Conservation (phyloP, 192 early-diverging fungal species). For the Coemansia sp. region DNA sequence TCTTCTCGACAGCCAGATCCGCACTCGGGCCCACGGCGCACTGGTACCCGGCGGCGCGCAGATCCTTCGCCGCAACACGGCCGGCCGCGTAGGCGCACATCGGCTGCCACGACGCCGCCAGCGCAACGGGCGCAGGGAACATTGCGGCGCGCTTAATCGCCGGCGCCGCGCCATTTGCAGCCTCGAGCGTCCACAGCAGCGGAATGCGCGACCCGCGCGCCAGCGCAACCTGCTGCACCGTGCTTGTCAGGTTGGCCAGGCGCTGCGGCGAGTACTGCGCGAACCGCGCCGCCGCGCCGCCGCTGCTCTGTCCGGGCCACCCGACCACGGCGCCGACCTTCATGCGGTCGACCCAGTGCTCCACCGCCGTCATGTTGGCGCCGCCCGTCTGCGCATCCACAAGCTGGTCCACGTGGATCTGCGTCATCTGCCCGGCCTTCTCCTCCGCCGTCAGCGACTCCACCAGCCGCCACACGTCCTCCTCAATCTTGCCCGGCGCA, state of each 20-base stretch:
- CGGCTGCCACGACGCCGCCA: conserved; percentile 62
- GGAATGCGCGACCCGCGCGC: conserved; percentile 56
- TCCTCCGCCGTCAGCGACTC: conserved; percentile 56
- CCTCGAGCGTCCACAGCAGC: conserved; percentile 61
- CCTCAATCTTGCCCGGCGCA: conserved; percentile 31
- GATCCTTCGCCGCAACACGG: conserved; percentile 61
- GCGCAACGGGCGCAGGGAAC: conserved; percentile 59
- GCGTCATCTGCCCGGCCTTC: conserved; percentile 68
- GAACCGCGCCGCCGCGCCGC: conserved; percentile 22
- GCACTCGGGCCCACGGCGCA: conserved; percentile 60
- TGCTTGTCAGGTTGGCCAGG: conserved; percentile 54
- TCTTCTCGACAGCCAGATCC: conserved; percentile 59
- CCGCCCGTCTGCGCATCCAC: conserved; percentile 44
- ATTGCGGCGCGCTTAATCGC: conserved; percentile 59
- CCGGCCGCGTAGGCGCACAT: conserved; percentile 58
- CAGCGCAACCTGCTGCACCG: conserved; percentile 56
- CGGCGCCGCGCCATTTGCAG: conserved; percentile 56
- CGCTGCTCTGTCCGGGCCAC: conserved; percentile 46
- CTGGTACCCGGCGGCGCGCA: conserved; percentile 59
- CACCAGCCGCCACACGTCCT: conserved; percentile 54
- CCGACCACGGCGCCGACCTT: conserved; percentile 61
- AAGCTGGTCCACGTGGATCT: conserved; percentile 59
- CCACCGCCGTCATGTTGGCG: conserved; percentile 53
- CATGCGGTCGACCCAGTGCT: conserved; percentile 55
- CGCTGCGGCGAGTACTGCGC: conserved; percentile 48